Evolutionary conservation across 306 rosid genomes (phyloP).

Genomic region (Vicia villosa): DNA sequence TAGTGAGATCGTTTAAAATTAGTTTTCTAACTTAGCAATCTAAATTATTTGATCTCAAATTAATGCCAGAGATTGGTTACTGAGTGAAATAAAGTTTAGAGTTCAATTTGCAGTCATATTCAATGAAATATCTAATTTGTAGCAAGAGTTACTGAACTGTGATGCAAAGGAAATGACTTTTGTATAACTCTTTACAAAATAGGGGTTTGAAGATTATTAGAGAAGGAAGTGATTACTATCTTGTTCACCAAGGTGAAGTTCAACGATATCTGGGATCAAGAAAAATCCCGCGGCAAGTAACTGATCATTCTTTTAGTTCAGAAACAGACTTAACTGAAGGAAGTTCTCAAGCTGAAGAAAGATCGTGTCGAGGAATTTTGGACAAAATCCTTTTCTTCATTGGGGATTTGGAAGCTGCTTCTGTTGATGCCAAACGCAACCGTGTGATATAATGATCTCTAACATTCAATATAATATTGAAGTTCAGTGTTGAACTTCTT

Average conservation of each 20-base stretch:
- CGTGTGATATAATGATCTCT: slow-evolving; percentile 42
- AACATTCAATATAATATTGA: background rate
- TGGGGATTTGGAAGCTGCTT: slow-evolving; percentile 81
- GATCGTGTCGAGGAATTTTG: slow-evolving; percentile 60
- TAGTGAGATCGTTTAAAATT: no score
- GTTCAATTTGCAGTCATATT: background rate
- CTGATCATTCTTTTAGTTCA: slow-evolving; percentile 31
- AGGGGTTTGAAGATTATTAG: slow-evolving; percentile 76
- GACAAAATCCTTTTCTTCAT: slow-evolving; percentile 77
- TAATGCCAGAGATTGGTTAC: no score
- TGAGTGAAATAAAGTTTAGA: background rate
- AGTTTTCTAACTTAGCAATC: no score
- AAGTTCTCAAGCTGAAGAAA: slow-evolving; percentile 47
- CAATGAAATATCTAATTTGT: background rate
- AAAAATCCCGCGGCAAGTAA: slow-evolving; percentile 37
- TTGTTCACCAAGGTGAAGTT: slow-evolving; percentile 77
- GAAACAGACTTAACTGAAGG: slow-evolving; percentile 39
- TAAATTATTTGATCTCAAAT: no score
- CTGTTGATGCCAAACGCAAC: slow-evolving; percentile 63
- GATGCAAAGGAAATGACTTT: slow-evolving; percentile 5
- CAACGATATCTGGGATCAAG: slow-evolving; percentile 69
- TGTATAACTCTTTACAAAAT: slow-evolving; percentile 31
- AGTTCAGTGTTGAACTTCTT: slow-evolving; percentile 29
- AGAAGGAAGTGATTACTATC: slow-evolving; percentile 72
- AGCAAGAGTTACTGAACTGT: background rate